A percentile compares a stretch with the other conserved stretches of the same genome.
Evolutionary conservation across 2,329 filamentous ascomycete genomes (phyloP).

Genomic region (Verticillium klebahnii): DNA sequence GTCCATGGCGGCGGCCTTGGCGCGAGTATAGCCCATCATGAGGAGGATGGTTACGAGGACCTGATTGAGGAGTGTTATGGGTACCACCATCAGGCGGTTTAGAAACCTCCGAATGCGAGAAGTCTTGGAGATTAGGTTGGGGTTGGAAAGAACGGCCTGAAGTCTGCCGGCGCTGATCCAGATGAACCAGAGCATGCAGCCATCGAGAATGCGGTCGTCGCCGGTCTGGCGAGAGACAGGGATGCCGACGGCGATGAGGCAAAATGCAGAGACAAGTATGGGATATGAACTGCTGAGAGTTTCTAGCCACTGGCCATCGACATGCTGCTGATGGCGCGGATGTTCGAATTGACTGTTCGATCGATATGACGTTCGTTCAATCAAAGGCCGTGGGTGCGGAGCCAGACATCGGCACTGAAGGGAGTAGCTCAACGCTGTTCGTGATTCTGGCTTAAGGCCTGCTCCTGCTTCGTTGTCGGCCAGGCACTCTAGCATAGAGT

Average conservation of each 20-base stretch:
- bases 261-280: conserved; percentile 24
- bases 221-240: conserved; percentile 29
- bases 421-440: conserved; percentile 8
- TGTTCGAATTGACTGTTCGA: background rate
- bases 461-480: conserved; percentile 11
- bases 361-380: background rate
- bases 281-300: conserved; percentile 16
- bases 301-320: background rate
- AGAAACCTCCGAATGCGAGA: background rate
- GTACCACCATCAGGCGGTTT: conserved; percentile 7
- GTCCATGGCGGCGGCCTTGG: conserved; percentile 28
- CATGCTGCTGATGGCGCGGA: background rate
- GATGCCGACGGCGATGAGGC: conserved; percentile 31
- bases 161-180: conserved; percentile 40
- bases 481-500: conserved; percentile 5
- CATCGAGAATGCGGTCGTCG: conserved; percentile 38
- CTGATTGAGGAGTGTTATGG: conserved; percentile 37
- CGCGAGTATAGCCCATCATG: conserved; percentile 37
- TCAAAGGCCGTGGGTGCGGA: background rate
- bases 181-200: conserved; percentile 40
- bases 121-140: background rate
- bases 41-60: conserved; percentile 42
- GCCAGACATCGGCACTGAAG: conserved; percentile 8
- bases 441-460: conserved; percentile 3
- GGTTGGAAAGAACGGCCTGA: conserved; percentile 30